These are phyloP conservation scores for Pyrenopolyporus hunteri DNA, from an alignment of 495 filamentous ascomycete species.

Conservation along the genomic window DNA sequence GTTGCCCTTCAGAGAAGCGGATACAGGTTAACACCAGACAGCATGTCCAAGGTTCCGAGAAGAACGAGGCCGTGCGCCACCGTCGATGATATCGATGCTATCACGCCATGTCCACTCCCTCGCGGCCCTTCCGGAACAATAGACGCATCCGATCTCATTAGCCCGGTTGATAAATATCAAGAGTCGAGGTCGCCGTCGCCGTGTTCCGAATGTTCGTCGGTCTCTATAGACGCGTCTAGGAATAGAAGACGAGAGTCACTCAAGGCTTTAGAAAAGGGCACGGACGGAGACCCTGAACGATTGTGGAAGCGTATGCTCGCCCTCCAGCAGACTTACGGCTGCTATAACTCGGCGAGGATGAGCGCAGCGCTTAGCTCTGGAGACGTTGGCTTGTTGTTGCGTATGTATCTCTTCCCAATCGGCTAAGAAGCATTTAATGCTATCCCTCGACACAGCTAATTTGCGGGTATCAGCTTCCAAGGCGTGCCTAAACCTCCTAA, in stretches of 20 bases:
- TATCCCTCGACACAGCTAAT: conserved; percentile 15
- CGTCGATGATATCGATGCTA: conserved; percentile 42
- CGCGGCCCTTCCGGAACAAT: conserved; percentile 12
- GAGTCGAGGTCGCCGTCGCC: conserved; percentile 36
- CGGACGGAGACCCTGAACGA: conserved; percentile 43
- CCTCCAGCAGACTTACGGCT: conserved; percentile 50
- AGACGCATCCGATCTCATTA: conserved; percentile 12
- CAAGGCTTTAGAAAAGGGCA: conserved; percentile 40
- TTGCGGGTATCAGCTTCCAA: conserved; percentile 43
- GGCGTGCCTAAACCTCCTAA: conserved; percentile 51
- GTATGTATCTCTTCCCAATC: conserved; percentile 40
- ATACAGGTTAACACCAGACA: neutral
- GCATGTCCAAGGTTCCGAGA: conserved; percentile 21
- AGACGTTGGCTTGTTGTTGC: conserved; percentile 42
- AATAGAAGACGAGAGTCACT: conserved; percentile 39
- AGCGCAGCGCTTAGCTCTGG: conserved; percentile 48
- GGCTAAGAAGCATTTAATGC: conserved; percentile 3
- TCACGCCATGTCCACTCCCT: conserved; percentile 38
- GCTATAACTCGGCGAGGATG: conserved; percentile 56
- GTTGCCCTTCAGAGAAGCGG: neutral
- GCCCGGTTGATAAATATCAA: conserved; percentile 18
- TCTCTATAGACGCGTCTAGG: conserved; percentile 6
- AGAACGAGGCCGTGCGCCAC: conserved; percentile 1
- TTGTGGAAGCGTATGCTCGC: conserved; percentile 55
- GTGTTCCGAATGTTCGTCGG: conserved; percentile 28